Base-by-base conservation (phyloP, 116 monocot genomes). In the Papilionanthe hybrid region DNA sequence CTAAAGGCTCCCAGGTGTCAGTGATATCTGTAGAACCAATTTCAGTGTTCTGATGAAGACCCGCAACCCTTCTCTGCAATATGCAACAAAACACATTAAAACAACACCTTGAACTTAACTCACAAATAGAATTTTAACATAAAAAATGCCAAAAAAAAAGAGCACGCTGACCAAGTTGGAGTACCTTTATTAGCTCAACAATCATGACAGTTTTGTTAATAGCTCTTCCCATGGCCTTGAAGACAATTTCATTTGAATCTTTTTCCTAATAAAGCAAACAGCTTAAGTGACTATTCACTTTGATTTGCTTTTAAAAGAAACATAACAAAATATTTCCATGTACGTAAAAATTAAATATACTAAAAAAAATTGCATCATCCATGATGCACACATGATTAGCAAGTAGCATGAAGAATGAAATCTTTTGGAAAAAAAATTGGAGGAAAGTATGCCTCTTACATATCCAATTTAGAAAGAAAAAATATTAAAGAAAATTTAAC, bases 1-100 rank as follows among this genome's bases (percentile, higher is more conserved):
- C 89, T 55, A 89, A 78, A 32, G 89, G 89, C 72, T 89, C 89
- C 89, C 89, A 89, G 72, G 86, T 86, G 78, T 89, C 89, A 65
- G 86, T 89, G 43, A 86, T 89, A 30, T 89, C 86, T 55, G 73
- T 80, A 37, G 89, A 89, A 50, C 81, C 89, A 75, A 82, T 86
- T 20, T 78, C 44, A 17, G 89, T 86, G 72, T 65, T 81, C 71
- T 89, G 89, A 45, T 86, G 89, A 47, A 89, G 84, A 77, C 81
- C 86, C 49, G 81, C 86, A 79, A 89, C 75, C 68, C 89, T 84
- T 78, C 89, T 83, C 89, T 89, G 82, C 43, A 73, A 20, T 65
- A 37, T 11, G 55, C n/a, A 42, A 17, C 22, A 30, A 49, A 49
- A 49, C 9, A 9, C 49, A 49, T 11, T 9, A 49, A 49, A 13